These are phyloP conservation scores for Dioscorea zingiberensis DNA, from an alignment of 106 monocot species.

Conservation along the genomic window DNA sequence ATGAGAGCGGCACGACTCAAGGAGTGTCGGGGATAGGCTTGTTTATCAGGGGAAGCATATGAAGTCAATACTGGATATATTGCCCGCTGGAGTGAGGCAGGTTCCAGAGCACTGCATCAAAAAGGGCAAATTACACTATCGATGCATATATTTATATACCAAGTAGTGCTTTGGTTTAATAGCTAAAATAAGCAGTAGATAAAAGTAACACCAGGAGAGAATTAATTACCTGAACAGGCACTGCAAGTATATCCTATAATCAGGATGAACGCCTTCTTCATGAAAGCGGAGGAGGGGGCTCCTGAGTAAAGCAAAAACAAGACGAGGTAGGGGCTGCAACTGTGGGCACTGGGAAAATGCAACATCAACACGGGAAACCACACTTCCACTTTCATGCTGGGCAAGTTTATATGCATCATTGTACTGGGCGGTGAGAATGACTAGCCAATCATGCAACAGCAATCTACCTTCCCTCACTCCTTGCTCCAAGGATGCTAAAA, in stretches of 20 bases:
- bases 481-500: constrained; percentile 85
- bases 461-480: constrained; percentile 94
- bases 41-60: constrained; percentile 76
- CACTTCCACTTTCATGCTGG: constrained; percentile 29
- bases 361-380: constrained; percentile 47
- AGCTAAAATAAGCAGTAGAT: background rate
- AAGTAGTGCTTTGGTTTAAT: too few relatives aligned
- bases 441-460: constrained; percentile 91
- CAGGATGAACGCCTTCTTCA: constrained; percentile 97
- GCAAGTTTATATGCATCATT: constrained; percentile 59
- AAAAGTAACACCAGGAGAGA: background rate
- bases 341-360: constrained; percentile 82
- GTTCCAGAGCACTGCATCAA: constrained; percentile 81
- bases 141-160: too few relatives aligned
- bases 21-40: constrained; percentile 86
- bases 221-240: constrained; percentile 88
- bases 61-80: constrained; percentile 80
- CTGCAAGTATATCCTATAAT: constrained; percentile 86
- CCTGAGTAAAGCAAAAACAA: constrained; percentile 90
- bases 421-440: constrained; percentile 85
- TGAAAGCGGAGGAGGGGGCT: constrained; percentile 89
- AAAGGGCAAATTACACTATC: background rate
- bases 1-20: constrained; percentile 84
- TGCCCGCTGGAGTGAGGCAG: constrained; percentile 63
- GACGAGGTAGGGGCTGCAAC: constrained; percentile 74